A percentile compares a stretch with the other conserved stretches of the same genome.
Evolutionary conservation across 805 yeast species (phyloP).

Genomic region (Jamesozyma jinghongensis): DNA sequence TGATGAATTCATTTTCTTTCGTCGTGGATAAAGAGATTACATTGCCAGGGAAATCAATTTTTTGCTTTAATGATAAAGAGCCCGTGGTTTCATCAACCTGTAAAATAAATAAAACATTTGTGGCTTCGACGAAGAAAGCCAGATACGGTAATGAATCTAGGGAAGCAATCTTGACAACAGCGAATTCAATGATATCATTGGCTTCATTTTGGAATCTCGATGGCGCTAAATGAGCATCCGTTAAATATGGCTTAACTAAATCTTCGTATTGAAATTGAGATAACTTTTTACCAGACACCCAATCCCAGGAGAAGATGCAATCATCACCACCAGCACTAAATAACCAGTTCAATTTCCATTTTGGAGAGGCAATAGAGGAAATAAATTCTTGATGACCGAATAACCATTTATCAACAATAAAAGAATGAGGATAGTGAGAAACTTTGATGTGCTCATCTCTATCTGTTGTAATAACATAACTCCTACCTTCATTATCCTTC

Average conservation of each 20-base stretch:
- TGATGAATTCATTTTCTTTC: slow-evolving; percentile 27
- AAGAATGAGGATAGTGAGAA: slow-evolving; percentile 69
- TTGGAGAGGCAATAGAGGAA: slow-evolving; percentile 51
- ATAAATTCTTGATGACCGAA: slow-evolving; percentile 85
- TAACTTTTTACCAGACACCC: slow-evolving; percentile 48
- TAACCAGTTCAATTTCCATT: slow-evolving; percentile 40
- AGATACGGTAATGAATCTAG: slow-evolving; percentile 27
- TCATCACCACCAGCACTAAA: slow-evolving; percentile 92
- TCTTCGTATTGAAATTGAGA: slow-evolving; percentile 42
- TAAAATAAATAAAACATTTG: slow-evolving; percentile 34
- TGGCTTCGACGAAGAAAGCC: slow-evolving; percentile 44
- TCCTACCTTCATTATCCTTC: slow-evolving; percentile 28
- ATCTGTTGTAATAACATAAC: slow-evolving; percentile 67
- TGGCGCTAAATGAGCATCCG: slow-evolving; percentile 53
- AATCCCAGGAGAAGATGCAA: slow-evolving; percentile 65
- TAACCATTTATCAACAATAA: slow-evolving; percentile 69
- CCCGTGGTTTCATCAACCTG: slow-evolving; percentile 17
- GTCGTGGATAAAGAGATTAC: slow-evolving; percentile 26
- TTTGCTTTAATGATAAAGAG: slow-evolving; percentile 19
- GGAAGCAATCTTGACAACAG: slow-evolving; percentile 40
- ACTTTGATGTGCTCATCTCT: slow-evolving; percentile 94
- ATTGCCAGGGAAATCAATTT: slow-evolving; percentile 25
- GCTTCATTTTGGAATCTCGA: slow-evolving; percentile 50
- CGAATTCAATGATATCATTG: slow-evolving; percentile 40
- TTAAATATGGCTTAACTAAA: slow-evolving; percentile 36